phyloP scores from a whole-genome alignment of 306 rosid genomes.

The Quercus suber region DNA sequence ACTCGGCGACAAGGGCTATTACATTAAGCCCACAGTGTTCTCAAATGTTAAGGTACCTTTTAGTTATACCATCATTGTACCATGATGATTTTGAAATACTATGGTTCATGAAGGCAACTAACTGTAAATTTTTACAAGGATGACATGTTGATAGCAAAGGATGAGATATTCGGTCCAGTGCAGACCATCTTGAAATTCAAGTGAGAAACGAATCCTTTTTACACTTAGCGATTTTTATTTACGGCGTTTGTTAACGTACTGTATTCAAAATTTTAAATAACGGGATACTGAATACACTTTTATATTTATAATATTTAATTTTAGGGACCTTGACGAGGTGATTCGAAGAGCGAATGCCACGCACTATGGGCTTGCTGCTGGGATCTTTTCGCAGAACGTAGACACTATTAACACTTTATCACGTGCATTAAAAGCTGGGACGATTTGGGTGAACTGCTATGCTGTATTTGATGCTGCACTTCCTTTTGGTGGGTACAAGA shows the following conservation, averaged over 20 bases:
- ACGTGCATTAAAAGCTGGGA: conserved; percentile 72
- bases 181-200: conserved; percentile 79
- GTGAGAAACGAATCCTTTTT: conserved; percentile 39
- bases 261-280: too few species aligned
- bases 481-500: conserved; percentile 95
- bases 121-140: conserved; percentile 46
- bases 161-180: conserved; percentile 94
- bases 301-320: not conserved
- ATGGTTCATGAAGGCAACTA: not conserved
- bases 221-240: too few species aligned
- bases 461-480: conserved; percentile 80
- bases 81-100: not conserved
- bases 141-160: conserved; percentile 76
- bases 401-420: conserved; percentile 73
- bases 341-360: conserved; percentile 63
- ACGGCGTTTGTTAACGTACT: too few species aligned
- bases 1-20: conserved; percentile 72
- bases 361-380: conserved; percentile 86
- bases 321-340: conserved; percentile 72
- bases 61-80: conserved; percentile 1
- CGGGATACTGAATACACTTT: too few species aligned
- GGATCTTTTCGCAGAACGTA: conserved; percentile 64
- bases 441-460: conserved; percentile 79
- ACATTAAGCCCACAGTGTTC: conserved; percentile 85
- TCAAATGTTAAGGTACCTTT: conserved; percentile 68